These are phyloP conservation scores for Myrmaecium sp. DNA, from an alignment of 2,329 filamentous ascomycete genomes.

Conservation along the genomic window DNA sequence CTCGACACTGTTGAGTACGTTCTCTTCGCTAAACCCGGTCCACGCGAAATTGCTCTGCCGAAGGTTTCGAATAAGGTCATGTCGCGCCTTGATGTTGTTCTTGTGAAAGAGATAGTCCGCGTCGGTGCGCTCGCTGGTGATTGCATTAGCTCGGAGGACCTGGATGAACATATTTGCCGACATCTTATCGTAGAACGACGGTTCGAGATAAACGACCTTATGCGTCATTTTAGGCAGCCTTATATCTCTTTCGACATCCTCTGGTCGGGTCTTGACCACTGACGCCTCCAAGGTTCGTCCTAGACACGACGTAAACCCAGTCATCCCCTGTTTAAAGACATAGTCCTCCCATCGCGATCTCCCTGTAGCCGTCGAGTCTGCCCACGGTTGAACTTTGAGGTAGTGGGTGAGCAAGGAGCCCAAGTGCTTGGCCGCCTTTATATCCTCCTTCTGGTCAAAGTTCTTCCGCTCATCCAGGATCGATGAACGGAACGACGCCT, in stretches of 20 bases:
- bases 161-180: slow-evolving; percentile 74
- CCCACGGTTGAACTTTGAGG: slow-evolving; percentile 64
- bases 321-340: slow-evolving; percentile 37
- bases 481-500: slow-evolving; percentile 9
- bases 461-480: slow-evolving; percentile 23
- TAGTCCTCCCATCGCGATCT: slow-evolving; percentile 60
- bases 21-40: slow-evolving; percentile 50
- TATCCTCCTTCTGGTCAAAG: slow-evolving; percentile 24
- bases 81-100: slow-evolving; percentile 48
- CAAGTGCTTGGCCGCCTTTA: slow-evolving; percentile 38
- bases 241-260: slow-evolving; percentile 49
- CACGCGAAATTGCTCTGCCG: slow-evolving; percentile 78
- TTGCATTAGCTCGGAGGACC: slow-evolving; percentile 68
- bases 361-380: slow-evolving; percentile 40
- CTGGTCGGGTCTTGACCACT: slow-evolving; percentile 62
- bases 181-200: slow-evolving; percentile 69
- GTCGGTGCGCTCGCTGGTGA: slow-evolving; percentile 73
- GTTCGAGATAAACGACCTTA: slow-evolving; percentile 55
- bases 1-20: slow-evolving; percentile 47
- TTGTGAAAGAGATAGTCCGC: slow-evolving; percentile 80
- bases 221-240: slow-evolving; percentile 56
- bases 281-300: slow-evolving; percentile 55
- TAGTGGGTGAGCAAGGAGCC: slow-evolving; percentile 51
- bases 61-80: slow-evolving; percentile 58
- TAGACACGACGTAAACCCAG: slow-evolving; percentile 40